These are phyloP conservation scores for Pelargonium nanum DNA, from an alignment of 345 rosid genomes.

Conservation along the genomic window DNA sequence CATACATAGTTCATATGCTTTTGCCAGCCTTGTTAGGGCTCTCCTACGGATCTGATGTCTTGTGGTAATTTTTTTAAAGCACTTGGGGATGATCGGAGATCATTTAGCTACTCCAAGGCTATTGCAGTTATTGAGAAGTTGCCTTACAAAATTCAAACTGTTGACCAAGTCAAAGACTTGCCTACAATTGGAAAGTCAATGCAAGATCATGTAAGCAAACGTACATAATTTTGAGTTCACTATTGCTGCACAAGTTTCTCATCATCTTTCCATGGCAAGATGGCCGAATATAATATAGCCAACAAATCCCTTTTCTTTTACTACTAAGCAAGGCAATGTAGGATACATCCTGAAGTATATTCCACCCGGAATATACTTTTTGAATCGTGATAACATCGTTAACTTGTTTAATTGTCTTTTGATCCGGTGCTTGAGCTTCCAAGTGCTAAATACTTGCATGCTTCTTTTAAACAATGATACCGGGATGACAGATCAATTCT, in stretches of 20 bases:
- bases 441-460: too few species aligned
- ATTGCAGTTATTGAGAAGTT: slow-evolving; percentile 76
- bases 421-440: too few species aligned
- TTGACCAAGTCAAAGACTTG: slow-evolving; percentile 65
- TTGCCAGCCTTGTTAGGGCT: too few species aligned
- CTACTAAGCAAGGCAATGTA: too few species aligned
- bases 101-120: slow-evolving; percentile 92
- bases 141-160: slow-evolving; percentile 73
- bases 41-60: neutral
- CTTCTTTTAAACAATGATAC: too few species aligned
- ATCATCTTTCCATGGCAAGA: slow-evolving; percentile 1
- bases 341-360: too few species aligned
- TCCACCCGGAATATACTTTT: too few species aligned
- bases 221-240: neutral
- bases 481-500: too few species aligned
- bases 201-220: slow-evolving; percentile 78
- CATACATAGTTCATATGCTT: neutral
- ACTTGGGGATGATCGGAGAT: slow-evolving; percentile 86
- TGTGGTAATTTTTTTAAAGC: slow-evolving; percentile 31
- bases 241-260: too few species aligned
- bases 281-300: neutral
- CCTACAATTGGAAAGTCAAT: slow-evolving; percentile 94
- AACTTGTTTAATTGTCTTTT: too few species aligned
- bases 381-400: too few species aligned
- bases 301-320: too few species aligned